Base-by-base conservation (phyloP, 2,329 filamentous ascomycete species). In the Colletotrichum salicis region DNA sequence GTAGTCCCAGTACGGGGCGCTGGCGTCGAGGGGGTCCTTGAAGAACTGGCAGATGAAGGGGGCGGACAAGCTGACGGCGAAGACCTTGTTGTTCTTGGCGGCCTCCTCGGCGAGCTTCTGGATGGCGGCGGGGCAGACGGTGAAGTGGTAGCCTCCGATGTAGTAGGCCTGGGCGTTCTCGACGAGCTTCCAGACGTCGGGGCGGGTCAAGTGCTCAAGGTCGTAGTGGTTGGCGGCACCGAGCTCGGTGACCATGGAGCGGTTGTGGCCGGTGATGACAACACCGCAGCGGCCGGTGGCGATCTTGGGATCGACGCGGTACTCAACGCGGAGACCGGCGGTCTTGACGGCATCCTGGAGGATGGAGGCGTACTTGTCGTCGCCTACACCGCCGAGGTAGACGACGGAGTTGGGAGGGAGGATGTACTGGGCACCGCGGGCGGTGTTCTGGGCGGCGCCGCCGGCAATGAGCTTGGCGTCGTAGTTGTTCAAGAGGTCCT, bases 11-110 rank as follows among this genome's bases (percentile, higher is more conserved):
- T 97, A 98, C 35, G 93, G 93, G 64, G 94, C 88, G 66, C 93
- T 92, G 78, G 91, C 91, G 84, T 97, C 94, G 59, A 99, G 90
- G 75, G 91, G 93, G 61, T 98, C 95, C 88, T 98, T 98, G 92
- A 98, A 99, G 89, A 98, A 97, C 81, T 97, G 93, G 51, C 93
- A 87, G 79, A 99, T 97, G 88, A 99, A 99, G 72, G 96, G 96
- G 8, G 96, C 96, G 63, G 94, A 96, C 73, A 99, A 90, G 77
- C 95, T 97, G 77, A 99, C 91, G 78, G 95, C 90, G 83, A 98
- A 97, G 74, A 88, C 87, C 91, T 99, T 99, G 89, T 98, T 92
- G 83, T 94, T 91, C 75, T 88, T 86, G 51, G 94, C 95, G 70
- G 96, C 96, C 85, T 98, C 93, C 84, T 97, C 92, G 76, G 93